Conservation (phyloP, 2,329 filamentous ascomycete species). For the Monilinia vaccinii-corymbosi region DNA sequence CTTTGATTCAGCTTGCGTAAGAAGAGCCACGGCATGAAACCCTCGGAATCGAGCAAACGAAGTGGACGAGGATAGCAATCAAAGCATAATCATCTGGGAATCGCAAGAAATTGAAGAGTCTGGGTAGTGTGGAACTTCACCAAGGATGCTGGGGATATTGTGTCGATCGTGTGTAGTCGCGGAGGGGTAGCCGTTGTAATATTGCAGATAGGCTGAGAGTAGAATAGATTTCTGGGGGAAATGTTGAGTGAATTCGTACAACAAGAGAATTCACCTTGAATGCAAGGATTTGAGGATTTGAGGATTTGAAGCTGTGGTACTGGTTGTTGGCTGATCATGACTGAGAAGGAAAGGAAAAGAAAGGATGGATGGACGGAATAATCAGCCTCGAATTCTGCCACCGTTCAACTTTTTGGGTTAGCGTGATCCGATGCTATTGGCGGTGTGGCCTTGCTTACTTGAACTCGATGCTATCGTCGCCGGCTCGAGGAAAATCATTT, state of each 20-base stretch:
- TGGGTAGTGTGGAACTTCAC: not conserved
- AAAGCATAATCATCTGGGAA: not conserved
- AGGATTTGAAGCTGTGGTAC: not conserved
- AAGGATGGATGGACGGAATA: not conserved
- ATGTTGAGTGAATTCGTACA: not conserved
- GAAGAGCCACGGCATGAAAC: not conserved
- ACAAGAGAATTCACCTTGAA: not conserved
- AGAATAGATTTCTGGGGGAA: not conserved
- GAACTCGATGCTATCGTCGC: no score
- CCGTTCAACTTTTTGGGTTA: not conserved
- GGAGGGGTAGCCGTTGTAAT: not conserved
- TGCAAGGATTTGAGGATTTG: not conserved
- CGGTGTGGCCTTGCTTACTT: not conserved
- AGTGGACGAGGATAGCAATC: not conserved
- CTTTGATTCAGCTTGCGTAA: not conserved
- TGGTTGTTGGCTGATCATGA: not conserved
- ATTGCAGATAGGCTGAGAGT: not conserved
- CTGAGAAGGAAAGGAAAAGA: no score
- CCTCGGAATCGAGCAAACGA: not conserved
- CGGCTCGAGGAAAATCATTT: not conserved
- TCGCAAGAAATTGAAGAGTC: not conserved
- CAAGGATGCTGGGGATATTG: not conserved
- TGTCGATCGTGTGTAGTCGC: not conserved
- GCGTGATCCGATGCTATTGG: not conserved
- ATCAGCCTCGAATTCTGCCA: conserved; percentile 2